Base-by-base conservation (phyloP, 2,329 filamentous ascomycete species). In the Leptographium radiaticola region DNA sequence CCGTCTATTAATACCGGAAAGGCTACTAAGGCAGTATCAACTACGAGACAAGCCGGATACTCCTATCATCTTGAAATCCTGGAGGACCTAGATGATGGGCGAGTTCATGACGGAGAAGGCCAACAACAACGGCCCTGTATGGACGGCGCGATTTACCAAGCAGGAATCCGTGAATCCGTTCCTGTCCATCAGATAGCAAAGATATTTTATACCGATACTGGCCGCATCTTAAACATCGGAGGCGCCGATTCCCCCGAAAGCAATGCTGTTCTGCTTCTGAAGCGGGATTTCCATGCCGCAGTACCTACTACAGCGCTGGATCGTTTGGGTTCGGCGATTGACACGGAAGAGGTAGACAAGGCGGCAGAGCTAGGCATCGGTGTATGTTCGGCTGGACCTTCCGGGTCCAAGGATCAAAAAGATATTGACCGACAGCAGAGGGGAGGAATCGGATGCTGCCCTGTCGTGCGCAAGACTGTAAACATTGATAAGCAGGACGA, bases 141-240 rank as follows among this genome's bases (percentile, higher is more conserved):
- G 1, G 75, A 70, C 48, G 70, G 76, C 48, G 68, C 68, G 9
- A 64, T 78, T 7, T 38, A 59, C 1, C 64, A 62, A 11, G 70
- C 73, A 16, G 76, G 76, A 4, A 72, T 81, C 51, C 68, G 72
- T 40, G 79, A 81, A 56, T 69, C 67, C 0, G 70, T 81, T n/a
- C 75, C 76, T 0, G 68, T 79, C 5, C 66, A 71, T 38, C 72
- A 81, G 62, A 78, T 95, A 6, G 87, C 89, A 7, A 95, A 94
- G 64, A 88, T 95, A 36, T 95, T 95, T 68, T 96, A 95, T 63
- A 89, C 89, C 1, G 87, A 95, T 60, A 94, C 88, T 0, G 89
- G 89, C 18, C 87, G 87, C 60, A 87, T 96, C 11, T 73, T 96
- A 31, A 95, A 95, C 57, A 89, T 96, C 53, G 72, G 73, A 16